phyloP scores from a whole-genome alignment of 1,284 basidiomycete species.

The Ganoderma resinaceum region DNA sequence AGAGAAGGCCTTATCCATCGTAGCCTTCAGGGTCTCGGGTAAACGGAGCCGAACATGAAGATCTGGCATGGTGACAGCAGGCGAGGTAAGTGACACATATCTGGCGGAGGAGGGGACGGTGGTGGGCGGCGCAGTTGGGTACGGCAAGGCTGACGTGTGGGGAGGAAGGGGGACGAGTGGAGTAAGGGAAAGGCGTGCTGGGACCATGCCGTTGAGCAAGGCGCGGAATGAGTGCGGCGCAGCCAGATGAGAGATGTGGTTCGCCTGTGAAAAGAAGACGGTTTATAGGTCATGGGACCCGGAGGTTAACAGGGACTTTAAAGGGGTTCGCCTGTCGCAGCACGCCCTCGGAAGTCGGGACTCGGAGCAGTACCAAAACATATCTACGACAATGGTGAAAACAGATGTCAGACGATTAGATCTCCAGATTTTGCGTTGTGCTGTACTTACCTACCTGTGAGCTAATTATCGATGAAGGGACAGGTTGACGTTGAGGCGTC shows the following conservation, averaged over 20 bases:
- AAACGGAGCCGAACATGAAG: background rate
- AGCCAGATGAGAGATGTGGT: background rate
- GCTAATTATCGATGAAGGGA: too few relatives aligned
- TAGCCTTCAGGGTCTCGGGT: background rate
- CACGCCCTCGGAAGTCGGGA: too few relatives aligned
- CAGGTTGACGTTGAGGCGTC: too few relatives aligned
- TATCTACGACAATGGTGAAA: too few relatives aligned
- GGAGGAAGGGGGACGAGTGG: background rate
- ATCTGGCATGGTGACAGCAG: background rate
- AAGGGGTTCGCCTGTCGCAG: too few relatives aligned
- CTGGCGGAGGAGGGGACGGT: background rate
- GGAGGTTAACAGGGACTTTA: too few relatives aligned
- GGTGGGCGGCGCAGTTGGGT: too few relatives aligned
- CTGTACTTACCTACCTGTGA: too few relatives aligned
- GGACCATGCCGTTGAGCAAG: background rate
- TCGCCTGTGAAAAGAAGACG: background rate
- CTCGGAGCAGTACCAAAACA: too few relatives aligned
- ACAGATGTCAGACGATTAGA: too few relatives aligned
- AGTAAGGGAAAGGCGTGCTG: background rate
- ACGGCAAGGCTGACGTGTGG: background rate
- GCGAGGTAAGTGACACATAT: background rate
- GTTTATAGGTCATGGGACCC: background rate
- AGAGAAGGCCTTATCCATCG: background rate
- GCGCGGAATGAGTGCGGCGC: background rate
- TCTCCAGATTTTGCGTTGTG: too few relatives aligned